These are phyloP conservation scores for Carpinus viminea DNA, from an alignment of 306 rosid species.

Conservation along the genomic window DNA sequence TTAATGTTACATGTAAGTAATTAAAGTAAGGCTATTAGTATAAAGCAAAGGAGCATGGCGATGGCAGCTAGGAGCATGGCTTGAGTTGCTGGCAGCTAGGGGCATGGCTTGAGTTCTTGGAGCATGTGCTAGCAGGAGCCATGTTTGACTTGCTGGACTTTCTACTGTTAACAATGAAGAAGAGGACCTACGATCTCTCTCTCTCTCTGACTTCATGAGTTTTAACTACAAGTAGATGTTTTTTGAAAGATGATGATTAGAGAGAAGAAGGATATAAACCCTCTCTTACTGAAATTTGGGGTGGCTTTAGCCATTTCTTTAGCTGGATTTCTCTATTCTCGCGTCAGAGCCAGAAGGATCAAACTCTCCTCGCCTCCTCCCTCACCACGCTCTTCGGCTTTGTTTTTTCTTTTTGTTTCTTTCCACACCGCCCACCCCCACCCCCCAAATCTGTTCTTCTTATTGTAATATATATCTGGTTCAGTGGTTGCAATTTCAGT, in stretches of 20 bases:
- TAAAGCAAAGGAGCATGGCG: too few relatives aligned
- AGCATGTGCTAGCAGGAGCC: too few relatives aligned
- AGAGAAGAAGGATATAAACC: conserved; percentile 55
- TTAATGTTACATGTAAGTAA: too few relatives aligned
- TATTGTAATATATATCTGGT: not conserved
- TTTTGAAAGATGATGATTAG: conserved; percentile 26
- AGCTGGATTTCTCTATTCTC: conserved; percentile 69
- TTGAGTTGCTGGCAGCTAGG: too few relatives aligned
- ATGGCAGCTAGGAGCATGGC: too few relatives aligned
- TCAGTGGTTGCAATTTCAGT: not conserved
- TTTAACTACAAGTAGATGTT: conserved; percentile 19
- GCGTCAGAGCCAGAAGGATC: conserved; percentile 43
- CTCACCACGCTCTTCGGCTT: conserved; percentile 49
- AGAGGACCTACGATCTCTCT: conserved; percentile 30
- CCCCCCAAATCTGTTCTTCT: not conserved
- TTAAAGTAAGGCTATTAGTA: too few relatives aligned
- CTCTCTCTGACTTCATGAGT: conserved; percentile 28
- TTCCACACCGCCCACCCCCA: not conserved
- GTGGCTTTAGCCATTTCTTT: conserved; percentile 72
- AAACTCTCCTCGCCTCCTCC: conserved; percentile 41
- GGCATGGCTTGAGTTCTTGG: too few relatives aligned
- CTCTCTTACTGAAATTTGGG: conserved; percentile 60
- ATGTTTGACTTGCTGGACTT: too few relatives aligned
- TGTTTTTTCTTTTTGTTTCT: not conserved
- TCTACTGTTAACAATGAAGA: conserved; percentile 15